These are phyloP conservation scores for Debaryomyces hansenii DNA, from an alignment of 805 yeast genomes.

Conservation along the genomic window DNA sequence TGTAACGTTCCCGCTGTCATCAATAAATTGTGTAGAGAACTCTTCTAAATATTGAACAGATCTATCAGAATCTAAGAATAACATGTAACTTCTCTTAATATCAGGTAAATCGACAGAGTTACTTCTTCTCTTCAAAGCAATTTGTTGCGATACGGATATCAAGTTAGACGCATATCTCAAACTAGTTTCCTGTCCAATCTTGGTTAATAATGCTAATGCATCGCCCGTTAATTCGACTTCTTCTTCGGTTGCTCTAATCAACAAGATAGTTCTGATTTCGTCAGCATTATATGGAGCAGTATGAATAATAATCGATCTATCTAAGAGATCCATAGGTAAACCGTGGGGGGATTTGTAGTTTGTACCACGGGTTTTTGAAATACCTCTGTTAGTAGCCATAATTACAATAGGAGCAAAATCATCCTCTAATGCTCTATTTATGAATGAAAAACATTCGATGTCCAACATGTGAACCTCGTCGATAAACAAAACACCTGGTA, in stretches of 20 bases:
- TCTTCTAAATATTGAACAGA: slow-evolving; percentile 84
- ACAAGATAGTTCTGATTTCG: slow-evolving; percentile 81
- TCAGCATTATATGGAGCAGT: slow-evolving; percentile 75
- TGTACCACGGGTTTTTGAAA: slow-evolving; percentile 91
- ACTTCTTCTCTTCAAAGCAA: slow-evolving; percentile 79
- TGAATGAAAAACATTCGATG: slow-evolving; percentile 92
- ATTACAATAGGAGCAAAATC: slow-evolving; percentile 96
- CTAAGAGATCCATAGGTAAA: slow-evolving; percentile 91
- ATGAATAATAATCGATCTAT: slow-evolving; percentile 89
- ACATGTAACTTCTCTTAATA: slow-evolving; percentile 79
- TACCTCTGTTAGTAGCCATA: slow-evolving; percentile 97
- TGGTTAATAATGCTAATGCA: slow-evolving; percentile 83
- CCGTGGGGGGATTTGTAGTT: slow-evolving; percentile 96
- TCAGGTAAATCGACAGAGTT: slow-evolving; percentile 72
- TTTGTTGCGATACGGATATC: slow-evolving; percentile 84
- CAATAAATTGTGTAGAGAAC: slow-evolving; percentile 65
- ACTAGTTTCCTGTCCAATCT: slow-evolving; percentile 87
- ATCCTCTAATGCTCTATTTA: slow-evolving; percentile 94
- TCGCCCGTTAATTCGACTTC: slow-evolving; percentile 82
- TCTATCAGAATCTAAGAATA: slow-evolving; percentile 87
- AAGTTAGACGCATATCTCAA: slow-evolving; percentile 90
- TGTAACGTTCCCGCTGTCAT: slow-evolving; percentile 72
- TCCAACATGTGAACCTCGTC: slow-evolving; percentile 99
- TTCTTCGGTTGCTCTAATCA: slow-evolving; percentile 91
- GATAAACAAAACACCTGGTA: slow-evolving; percentile 95